Evolutionary conservation across 2,329 filamentous ascomycete genomes (phyloP).

Genomic region (Sporothrix pallida): DNA sequence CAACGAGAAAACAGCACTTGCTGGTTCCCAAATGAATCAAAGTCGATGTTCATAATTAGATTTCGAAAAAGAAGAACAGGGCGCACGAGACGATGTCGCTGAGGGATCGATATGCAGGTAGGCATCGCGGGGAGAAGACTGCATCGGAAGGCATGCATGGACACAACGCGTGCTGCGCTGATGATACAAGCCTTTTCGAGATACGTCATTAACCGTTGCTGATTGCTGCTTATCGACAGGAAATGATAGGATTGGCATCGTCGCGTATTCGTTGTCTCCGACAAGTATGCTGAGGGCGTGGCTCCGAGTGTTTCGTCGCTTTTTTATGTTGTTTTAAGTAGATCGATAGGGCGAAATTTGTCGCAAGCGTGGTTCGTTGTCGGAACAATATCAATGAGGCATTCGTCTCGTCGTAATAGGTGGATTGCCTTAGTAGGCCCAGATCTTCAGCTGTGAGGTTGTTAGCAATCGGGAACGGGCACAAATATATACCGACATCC

Average conservation of each 20-base stretch:
- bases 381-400: slow-evolving; percentile 25
- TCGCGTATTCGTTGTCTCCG: neutral
- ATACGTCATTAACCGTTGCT: neutral
- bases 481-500: too few species aligned
- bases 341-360: neutral
- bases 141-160: neutral
- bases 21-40: neutral
- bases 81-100: neutral
- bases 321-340: slow-evolving; percentile 4
- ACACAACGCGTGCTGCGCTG: neutral
- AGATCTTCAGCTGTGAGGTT: slow-evolving; percentile 75
- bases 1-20: slow-evolving; percentile 3
- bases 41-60: neutral
- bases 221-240: neutral
- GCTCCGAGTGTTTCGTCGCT: neutral
- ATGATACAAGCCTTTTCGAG: neutral
- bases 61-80: neutral
- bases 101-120: neutral
- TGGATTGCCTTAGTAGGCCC: slow-evolving; percentile 69
- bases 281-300: neutral
- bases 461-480: slow-evolving; percentile 42
- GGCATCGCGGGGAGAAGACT: neutral
- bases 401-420: slow-evolving; percentile 34
- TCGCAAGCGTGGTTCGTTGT: slow-evolving; percentile 22
- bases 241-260: neutral